Base-by-base conservation (phyloP, 2,329 filamentous ascomycete genomes). In the Canariomyces notabilis region DNA sequence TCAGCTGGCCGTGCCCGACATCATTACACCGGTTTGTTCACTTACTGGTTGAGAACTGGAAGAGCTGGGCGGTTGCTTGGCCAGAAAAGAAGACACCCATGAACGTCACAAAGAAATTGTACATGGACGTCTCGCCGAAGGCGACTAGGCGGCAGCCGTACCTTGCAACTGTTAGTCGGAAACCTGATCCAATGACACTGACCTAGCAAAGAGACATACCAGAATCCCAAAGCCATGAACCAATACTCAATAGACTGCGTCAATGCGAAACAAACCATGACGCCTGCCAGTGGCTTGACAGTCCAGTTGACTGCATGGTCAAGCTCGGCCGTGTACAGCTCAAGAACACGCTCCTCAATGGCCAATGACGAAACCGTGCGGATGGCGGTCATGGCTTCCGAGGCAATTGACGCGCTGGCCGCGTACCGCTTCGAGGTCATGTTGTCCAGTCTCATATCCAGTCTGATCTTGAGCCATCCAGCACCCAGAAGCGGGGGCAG, bases 41-140 rank as follows among this genome's bases (percentile, higher is more conserved):
- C 48, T 37, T 7, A 50, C 48, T 76, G 5, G 71, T 75, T 1
- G 74, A 72, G 56, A 75, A 73, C 37, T 69, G 60, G 55, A 73
- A 73, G 7, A 73, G 58, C 38, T 67, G 62, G 1, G 63, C 57
- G 0, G 67, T 62, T 2, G 66, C 66, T 61, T 73, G 68, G 0
- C 66, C 69, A 0, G 66, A 67, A 51, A 69, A 75, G 31, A 76
- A 69, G 5, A 77, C 67, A 2, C 67, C 70, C 61, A 76, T 68
- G 51, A 77, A 77, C 7, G 74, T 67, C 15, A 78, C 67, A 45
- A 77, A 71, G 53, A 72, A 74, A 35, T 70, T 55, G n/a, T 67
- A 61, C 26, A 70, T 56, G 20, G 57, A 55, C 39, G 71, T 68
- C 50, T 72, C 67, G 16, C 62, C 59, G 12, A 64, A 42, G 56